Evolutionary conservation across 768 basidiomycete genomes (phyloP).

Genomic region (Boletus edulis): DNA sequence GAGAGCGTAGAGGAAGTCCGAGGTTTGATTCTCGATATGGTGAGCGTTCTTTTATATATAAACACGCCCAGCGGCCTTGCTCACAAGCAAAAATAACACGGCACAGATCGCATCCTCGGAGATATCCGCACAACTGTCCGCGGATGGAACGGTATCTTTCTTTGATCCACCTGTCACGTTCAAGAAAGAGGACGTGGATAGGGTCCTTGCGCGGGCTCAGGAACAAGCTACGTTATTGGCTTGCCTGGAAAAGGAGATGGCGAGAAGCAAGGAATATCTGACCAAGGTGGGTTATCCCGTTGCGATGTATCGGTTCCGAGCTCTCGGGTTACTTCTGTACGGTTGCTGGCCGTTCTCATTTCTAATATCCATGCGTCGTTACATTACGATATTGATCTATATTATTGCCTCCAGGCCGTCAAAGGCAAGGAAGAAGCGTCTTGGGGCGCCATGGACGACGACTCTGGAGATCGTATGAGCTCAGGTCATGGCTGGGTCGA

Average conservation of each 20-base stretch:
- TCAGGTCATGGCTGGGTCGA: constrained; percentile 25
- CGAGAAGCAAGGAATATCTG: constrained; percentile 68
- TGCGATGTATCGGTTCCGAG: no score
- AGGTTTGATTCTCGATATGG: constrained; percentile 70
- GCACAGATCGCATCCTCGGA: constrained; percentile 67
- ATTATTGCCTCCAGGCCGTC: constrained; percentile 17
- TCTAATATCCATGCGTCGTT: no score
- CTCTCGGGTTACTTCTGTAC: no score
- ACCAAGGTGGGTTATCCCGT: constrained; percentile 49
- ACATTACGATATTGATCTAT: no score
- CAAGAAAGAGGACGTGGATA: constrained; percentile 60
- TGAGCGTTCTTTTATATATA: constrained; percentile 28
- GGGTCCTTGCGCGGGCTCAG: constrained; percentile 53
- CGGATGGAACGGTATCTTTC: constrained; percentile 72
- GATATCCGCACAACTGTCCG: constrained; percentile 66
- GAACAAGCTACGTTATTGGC: constrained; percentile 33
- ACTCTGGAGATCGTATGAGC: constrained; percentile 23
- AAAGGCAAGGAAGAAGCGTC: constrained; percentile 29
- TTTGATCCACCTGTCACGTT: constrained; percentile 60
- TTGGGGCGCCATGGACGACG: constrained; percentile 30
- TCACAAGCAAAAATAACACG: neutral
- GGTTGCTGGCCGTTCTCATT: no score
- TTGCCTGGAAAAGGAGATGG: constrained; percentile 35
- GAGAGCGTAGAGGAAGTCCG: constrained; percentile 54
- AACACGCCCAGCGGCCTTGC: neutral